Evolutionary conservation across 108 stramenopile species (phyloP).

Genomic region (Bacterosira constricta): DNA sequence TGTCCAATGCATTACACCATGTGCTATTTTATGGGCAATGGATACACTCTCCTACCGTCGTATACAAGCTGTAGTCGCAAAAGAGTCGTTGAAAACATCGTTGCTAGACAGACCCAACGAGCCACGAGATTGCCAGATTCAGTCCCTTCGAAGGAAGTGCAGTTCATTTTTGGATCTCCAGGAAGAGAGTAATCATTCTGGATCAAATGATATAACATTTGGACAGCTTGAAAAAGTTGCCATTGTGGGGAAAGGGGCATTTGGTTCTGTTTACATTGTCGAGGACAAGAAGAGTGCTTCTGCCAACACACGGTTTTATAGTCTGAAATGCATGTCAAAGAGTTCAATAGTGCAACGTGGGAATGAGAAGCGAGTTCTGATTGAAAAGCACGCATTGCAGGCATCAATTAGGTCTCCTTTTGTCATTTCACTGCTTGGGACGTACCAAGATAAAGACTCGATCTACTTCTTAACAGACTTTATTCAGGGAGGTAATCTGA

Average conservation of each 20-base stretch:
- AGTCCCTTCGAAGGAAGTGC: conserved; percentile 14
- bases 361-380: conserved; percentile 46
- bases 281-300: conserved; percentile 10
- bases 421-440: conserved; percentile 41
- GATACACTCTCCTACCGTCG: conserved; percentile 42
- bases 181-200: conserved; percentile 20
- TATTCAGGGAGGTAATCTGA: conserved; percentile 47
- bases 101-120: conserved; percentile 3
- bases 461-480: conserved; percentile 57
- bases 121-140: conserved; percentile 15
- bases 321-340: conserved; percentile 58
- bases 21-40: conserved; percentile 46
- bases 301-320: conserved; percentile 22
- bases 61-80: conserved; percentile 47
- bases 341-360: conserved; percentile 34
- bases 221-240: conserved; percentile 16
- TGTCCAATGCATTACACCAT: conserved; percentile 33
- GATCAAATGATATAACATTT: conserved; percentile 17
- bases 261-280: conserved; percentile 52
- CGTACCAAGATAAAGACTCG: conserved; percentile 46
- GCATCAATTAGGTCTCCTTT: conserved; percentile 37
- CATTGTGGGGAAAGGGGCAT: conserved; percentile 46
- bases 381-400: conserved; percentile 52
- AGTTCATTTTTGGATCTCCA: conserved; percentile 49
- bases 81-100: conserved; percentile 34